phyloP scores from a whole-genome alignment of 805 yeast genomes.

The Tetrapisispora namnaoensis region DNA sequence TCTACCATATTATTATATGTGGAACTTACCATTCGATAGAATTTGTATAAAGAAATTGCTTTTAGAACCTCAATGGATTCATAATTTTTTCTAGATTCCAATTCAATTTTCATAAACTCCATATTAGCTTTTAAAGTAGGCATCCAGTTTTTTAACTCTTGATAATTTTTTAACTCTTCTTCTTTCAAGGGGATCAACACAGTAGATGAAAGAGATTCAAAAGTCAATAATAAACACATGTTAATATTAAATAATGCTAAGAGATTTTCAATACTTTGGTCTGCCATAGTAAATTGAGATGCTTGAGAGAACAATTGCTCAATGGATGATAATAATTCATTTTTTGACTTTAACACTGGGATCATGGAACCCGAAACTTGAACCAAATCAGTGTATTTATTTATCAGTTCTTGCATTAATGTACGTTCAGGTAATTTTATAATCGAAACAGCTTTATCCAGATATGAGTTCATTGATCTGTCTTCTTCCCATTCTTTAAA shows the following conservation, averaged over 20 bases:
- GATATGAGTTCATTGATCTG: conserved; percentile 5
- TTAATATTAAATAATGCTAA: conserved; percentile 15
- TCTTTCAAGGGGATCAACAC: conserved; percentile 24
- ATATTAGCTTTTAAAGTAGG: conserved; percentile 14
- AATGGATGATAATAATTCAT: conserved; percentile 12
- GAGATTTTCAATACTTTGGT: conserved; percentile 14
- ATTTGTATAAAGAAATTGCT: conserved; percentile 19
- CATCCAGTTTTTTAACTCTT: conserved; percentile 12
- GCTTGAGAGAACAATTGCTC: conserved; percentile 17
- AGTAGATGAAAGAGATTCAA: conserved; percentile 21
- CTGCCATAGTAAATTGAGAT: conserved; percentile 11
- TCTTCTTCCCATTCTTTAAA: conserved; percentile 8
- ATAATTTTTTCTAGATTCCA: conserved; percentile 14
- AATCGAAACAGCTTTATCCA: conserved; percentile 5
- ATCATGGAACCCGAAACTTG: conserved; percentile 16
- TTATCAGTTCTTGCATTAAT: conserved; percentile 13
- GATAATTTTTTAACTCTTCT: conserved; percentile 14
- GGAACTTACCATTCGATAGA: conserved; percentile 10
- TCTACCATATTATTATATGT: conserved; percentile 9
- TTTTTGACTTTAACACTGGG: conserved; percentile 19
- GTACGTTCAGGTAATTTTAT: conserved; percentile 16
- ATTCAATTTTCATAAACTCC: conserved; percentile 14
- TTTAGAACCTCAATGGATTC: conserved; percentile 14
- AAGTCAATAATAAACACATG: conserved; percentile 17
- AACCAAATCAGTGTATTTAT: conserved; percentile 13